phyloP scores from a whole-genome alignment of 345 rosid species.

The Gossypium longicalyx region DNA sequence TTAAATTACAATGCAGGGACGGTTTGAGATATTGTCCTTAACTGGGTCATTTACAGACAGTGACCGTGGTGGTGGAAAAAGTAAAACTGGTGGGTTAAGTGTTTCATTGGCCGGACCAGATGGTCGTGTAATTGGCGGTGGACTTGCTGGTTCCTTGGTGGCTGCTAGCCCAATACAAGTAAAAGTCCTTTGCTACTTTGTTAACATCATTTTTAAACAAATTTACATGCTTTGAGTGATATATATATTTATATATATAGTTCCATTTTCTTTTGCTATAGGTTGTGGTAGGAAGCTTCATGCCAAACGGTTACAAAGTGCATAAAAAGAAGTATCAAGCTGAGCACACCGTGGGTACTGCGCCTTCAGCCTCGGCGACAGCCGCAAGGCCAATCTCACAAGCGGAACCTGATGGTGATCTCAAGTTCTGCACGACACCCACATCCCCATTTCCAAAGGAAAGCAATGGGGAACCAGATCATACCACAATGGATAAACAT shows the following conservation, averaged over 20 bases:
- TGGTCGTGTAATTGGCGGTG: constrained; percentile 57
- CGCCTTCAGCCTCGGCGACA: constrained; percentile 14
- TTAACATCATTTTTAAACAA: no score
- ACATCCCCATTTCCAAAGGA: not conserved
- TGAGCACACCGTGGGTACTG: not conserved
- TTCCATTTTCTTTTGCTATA: constrained; percentile 24
- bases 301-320: constrained; percentile 34
- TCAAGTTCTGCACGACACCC: not conserved
- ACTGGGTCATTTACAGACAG: constrained; percentile 40
- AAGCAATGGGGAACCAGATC: constrained; percentile 9
- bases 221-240: not conserved
- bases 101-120: constrained; percentile 55
- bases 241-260: not conserved
- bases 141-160: constrained; percentile 45
- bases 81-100: constrained; percentile 44
- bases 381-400: constrained; percentile 31
- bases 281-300: constrained; percentile 66
- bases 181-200: constrained; percentile 13
- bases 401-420: constrained; percentile 26
- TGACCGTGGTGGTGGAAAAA: constrained; percentile 34
- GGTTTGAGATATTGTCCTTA: constrained; percentile 55
- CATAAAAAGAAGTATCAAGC: constrained; percentile 24
- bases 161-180: constrained; percentile 74
- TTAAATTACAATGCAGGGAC: constrained; percentile 41
- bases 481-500: constrained; percentile 11